Conservation (phyloP, 805 yeast genomes). For the Kuraishia piskuri region DNA sequence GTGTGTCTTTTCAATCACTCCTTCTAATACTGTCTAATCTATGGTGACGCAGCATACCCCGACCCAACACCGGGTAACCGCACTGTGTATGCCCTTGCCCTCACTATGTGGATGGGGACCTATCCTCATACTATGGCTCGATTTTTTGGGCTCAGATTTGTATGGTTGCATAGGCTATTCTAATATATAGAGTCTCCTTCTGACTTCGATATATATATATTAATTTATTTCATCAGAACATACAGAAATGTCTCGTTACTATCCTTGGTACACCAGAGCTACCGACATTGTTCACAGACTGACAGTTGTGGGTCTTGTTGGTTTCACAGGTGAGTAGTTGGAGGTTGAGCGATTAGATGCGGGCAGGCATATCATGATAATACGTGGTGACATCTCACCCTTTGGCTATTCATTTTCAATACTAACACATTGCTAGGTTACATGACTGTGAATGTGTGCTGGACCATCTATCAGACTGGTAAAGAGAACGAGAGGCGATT, state of each 20-base stretch:
- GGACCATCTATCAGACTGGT: slow-evolving; percentile 45
- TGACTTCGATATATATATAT: no score
- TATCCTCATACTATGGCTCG: neutral
- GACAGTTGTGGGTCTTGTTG: slow-evolving; percentile 59
- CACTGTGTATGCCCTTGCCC: neutral
- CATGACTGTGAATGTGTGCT: slow-evolving; percentile 43
- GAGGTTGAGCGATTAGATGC: neutral
- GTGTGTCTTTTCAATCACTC: neutral
- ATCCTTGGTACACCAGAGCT: slow-evolving; percentile 71
- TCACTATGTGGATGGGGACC: neutral
- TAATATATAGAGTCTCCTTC: neutral
- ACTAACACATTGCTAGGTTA: slow-evolving; percentile 18
- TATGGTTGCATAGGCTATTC: no score
- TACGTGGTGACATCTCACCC: no score
- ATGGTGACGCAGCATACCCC: neutral
- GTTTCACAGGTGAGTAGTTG: slow-evolving; percentile 25
- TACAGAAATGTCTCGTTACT: slow-evolving; percentile 12
- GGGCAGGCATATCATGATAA: neutral
- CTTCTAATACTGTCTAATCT: no score
- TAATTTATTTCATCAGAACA: no score
- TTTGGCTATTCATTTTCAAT: neutral
- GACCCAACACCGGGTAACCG: neutral
- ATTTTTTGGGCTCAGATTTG: neutral
- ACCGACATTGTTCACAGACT: slow-evolving; percentile 68
- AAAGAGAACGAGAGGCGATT: slow-evolving; percentile 38